Conservation (phyloP, 805 yeast species). For the Candida krabiensis region DNA sequence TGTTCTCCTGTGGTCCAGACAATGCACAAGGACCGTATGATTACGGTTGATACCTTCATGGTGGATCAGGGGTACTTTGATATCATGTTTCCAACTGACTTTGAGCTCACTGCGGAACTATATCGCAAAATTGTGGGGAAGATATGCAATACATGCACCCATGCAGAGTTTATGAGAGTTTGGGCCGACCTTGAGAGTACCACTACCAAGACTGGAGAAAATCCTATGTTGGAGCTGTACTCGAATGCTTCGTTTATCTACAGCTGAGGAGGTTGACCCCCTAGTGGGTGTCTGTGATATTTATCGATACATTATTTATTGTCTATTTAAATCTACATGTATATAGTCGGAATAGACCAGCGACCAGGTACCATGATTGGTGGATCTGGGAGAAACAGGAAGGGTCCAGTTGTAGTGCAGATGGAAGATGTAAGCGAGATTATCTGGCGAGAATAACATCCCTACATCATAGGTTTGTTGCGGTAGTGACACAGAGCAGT, state of each 20-base stretch:
- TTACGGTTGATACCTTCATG: conserved; percentile 73
- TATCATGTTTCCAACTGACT: conserved; percentile 84
- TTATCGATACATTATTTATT: no score
- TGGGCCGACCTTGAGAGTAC: conserved; percentile 75
- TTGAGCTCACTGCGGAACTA: conserved; percentile 56
- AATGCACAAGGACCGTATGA: conserved; percentile 62
- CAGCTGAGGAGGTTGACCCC: no score
- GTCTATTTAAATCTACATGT: no score
- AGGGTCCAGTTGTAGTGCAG: no score
- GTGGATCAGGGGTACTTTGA: conserved; percentile 85
- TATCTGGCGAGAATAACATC: no score
- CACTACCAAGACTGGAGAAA: conserved; percentile 73
- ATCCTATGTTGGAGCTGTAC: conserved; percentile 79
- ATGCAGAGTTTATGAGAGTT: conserved; percentile 59
- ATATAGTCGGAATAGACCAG: no score
- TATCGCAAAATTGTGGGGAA: conserved; percentile 67
- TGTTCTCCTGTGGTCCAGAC: conserved; percentile 83
- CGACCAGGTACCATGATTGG: no score
- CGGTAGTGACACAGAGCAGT: no score
- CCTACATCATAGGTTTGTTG: no score
- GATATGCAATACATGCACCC: conserved; percentile 52
- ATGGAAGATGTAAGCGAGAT: no score
- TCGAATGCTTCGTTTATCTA: conserved; percentile 69
- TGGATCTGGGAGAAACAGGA: no score
- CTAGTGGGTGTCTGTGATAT: no score